A percentile compares a stretch with the other conserved stretches of the same genome.
Conservation (phyloP, 192 early-diverging fungal genomes). For the Entomortierella chlamydospora region DNA sequence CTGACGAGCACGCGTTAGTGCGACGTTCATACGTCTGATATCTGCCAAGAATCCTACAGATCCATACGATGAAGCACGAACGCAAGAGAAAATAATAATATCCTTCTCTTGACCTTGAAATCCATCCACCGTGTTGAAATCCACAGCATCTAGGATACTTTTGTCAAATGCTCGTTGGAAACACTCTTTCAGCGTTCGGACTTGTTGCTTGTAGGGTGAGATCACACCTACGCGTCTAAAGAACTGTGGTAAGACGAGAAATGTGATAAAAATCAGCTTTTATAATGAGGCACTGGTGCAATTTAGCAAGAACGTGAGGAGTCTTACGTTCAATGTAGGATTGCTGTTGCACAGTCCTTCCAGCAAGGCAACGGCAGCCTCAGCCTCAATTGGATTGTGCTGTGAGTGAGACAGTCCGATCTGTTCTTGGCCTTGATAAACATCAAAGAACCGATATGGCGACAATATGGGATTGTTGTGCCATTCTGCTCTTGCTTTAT, state of each 20-base stretch:
- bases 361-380: conserved; percentile 78
- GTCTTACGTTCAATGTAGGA: conserved; percentile 62
- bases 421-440: conserved; percentile 73
- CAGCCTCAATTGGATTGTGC: conserved; percentile 84
- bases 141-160: conserved; percentile 74
- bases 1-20: conserved; percentile 85
- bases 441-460: conserved; percentile 87
- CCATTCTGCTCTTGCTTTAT: conserved; percentile 77
- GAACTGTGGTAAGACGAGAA: conserved; percentile 57
- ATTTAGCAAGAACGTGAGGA: background rate
- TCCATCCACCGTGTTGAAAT: conserved; percentile 96
- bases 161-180: conserved; percentile 77
- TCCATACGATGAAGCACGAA: conserved; percentile 71
- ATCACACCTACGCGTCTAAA: conserved; percentile 84
- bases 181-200: conserved; percentile 72
- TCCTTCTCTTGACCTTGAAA: conserved; percentile 99
- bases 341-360: conserved; percentile 69
- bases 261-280: conserved; percentile 1
- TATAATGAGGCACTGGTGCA: no score
- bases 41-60: conserved; percentile 89
- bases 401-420: conserved; percentile 72
- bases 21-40: conserved; percentile 91
- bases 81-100: conserved; percentile 95
- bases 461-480: conserved; percentile 70
- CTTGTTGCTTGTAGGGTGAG: conserved; percentile 93